phyloP scores from a whole-genome alignment of 2,329 filamentous ascomycete genomes.

The Microcera coccophila region DNA sequence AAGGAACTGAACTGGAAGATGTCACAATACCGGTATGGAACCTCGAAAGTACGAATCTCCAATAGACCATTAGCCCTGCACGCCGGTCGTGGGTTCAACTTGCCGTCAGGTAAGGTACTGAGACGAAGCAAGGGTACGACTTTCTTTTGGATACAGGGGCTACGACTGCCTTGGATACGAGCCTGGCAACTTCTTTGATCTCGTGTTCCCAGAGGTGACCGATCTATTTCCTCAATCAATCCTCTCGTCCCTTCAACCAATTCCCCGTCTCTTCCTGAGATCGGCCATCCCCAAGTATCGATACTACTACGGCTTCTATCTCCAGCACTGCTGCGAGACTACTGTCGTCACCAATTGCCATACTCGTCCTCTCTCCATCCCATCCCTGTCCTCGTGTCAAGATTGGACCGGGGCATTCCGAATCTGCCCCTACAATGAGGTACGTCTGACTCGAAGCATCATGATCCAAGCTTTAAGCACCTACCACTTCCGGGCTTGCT shows the following conservation, averaged over 20 bases:
- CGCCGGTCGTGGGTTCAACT: background rate
- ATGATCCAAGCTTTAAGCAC: background rate
- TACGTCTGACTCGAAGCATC: background rate
- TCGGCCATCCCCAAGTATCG: background rate
- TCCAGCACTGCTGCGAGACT: background rate
- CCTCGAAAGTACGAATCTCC: too few species aligned
- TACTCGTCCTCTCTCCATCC: background rate
- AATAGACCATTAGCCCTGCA: background rate
- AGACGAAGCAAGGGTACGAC: background rate
- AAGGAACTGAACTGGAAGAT: too few species aligned
- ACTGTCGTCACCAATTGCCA: background rate
- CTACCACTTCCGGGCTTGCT: background rate
- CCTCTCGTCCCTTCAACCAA: background rate
- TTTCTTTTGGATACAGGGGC: background rate
- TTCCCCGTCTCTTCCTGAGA: background rate
- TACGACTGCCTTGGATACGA: background rate
- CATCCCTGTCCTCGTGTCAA: background rate
- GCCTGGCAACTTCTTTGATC: background rate
- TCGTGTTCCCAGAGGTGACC: background rate
- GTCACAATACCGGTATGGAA: too few species aligned
- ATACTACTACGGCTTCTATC: background rate
- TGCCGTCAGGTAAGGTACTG: background rate
- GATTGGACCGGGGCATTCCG: background rate
- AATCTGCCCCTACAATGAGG: background rate
- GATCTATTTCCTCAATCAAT: background rate